phyloP scores from a whole-genome alignment of 495 filamentous ascomycete genomes.

The Aspergillus nanangensis region DNA sequence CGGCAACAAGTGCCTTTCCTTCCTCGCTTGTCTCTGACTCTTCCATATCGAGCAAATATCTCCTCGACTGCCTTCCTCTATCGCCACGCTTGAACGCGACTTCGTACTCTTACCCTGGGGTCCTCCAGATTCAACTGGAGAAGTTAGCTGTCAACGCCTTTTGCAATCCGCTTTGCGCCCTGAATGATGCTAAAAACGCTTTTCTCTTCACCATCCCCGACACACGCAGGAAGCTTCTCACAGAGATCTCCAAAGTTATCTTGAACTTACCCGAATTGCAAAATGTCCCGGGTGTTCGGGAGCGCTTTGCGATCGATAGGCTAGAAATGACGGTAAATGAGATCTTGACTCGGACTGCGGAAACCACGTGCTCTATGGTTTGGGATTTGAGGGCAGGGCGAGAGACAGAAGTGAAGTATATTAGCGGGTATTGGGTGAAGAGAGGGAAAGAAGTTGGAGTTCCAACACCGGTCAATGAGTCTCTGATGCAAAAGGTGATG shows the following conservation, averaged over 20 bases:
- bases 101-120: constrained; percentile 20
- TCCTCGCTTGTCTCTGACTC: too few species aligned
- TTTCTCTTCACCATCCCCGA: constrained; percentile 51
- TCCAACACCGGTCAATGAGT: constrained; percentile 6
- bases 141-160: constrained; percentile 68
- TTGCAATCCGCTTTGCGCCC: constrained; percentile 67
- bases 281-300: constrained; percentile 39
- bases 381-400: constrained; percentile 59
- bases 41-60: constrained; percentile 14
- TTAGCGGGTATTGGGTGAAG: constrained; percentile 67
- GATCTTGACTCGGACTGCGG: constrained; percentile 49
- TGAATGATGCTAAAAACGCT: constrained; percentile 59
- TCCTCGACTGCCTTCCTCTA: constrained; percentile 23
- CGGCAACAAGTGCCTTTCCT: not conserved
- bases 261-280: constrained; percentile 53
- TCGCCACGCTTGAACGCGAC: constrained; percentile 23
- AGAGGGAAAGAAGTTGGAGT: constrained; percentile 55
- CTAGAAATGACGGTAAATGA: constrained; percentile 45
- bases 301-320: constrained; percentile 40
- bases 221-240: constrained; percentile 43
- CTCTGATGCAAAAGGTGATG: constrained; percentile 4
- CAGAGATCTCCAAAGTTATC: constrained; percentile 50
- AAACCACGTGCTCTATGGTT: constrained; percentile 67
- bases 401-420: constrained; percentile 67
- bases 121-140: constrained; percentile 55